These are phyloP conservation scores for Agrocybe pediades DNA, from an alignment of 768 basidiomycete species.

Conservation along the genomic window DNA sequence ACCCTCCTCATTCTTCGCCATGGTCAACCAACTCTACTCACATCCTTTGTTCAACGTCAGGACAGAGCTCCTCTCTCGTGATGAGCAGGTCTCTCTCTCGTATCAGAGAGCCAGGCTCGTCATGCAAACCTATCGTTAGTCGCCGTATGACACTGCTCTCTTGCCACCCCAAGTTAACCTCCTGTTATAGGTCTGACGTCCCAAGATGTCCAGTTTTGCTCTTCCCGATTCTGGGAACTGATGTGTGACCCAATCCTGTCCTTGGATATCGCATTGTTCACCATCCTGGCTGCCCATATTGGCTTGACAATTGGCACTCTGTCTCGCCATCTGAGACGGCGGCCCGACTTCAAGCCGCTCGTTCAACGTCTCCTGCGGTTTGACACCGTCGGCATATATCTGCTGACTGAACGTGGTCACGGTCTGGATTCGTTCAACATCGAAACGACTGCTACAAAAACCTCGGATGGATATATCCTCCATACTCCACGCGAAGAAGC, in stretches of 20 bases:
- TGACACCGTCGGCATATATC: slow-evolving; percentile 54
- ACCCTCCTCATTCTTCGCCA: slow-evolving; percentile 19
- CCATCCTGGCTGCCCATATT: slow-evolving; percentile 52
- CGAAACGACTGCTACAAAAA: slow-evolving; percentile 60
- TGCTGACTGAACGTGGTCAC: slow-evolving; percentile 58
- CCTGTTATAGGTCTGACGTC: slow-evolving; percentile 39
- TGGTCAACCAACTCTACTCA: slow-evolving; percentile 38
- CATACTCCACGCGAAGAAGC: slow-evolving; percentile 60
- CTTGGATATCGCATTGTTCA: slow-evolving; percentile 54
- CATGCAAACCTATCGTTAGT: slow-evolving; percentile 49
- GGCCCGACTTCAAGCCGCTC: slow-evolving; percentile 51
- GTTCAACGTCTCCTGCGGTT: slow-evolving; percentile 52
- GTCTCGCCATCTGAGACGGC: slow-evolving; percentile 45
- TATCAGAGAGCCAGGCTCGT: slow-evolving; percentile 53
- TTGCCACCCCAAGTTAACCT: slow-evolving; percentile 5
- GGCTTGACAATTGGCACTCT: slow-evolving; percentile 57
- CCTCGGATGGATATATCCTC: slow-evolving; percentile 50
- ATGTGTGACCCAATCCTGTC: slow-evolving; percentile 55
- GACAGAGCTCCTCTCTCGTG: slow-evolving; percentile 43
- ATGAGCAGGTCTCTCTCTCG: slow-evolving; percentile 50
- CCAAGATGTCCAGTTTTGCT: slow-evolving; percentile 49
- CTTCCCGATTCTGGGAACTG: slow-evolving; percentile 52
- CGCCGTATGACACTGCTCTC: slow-evolving; percentile 1
- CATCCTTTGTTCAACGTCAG: slow-evolving; percentile 49
- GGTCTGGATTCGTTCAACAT: slow-evolving; percentile 63